A percentile compares a stretch with the other conserved stretches of the same genome.
These are phyloP conservation scores for Moelleriella libera DNA, from an alignment of 2,329 filamentous ascomycete genomes.

Conservation along the genomic window DNA sequence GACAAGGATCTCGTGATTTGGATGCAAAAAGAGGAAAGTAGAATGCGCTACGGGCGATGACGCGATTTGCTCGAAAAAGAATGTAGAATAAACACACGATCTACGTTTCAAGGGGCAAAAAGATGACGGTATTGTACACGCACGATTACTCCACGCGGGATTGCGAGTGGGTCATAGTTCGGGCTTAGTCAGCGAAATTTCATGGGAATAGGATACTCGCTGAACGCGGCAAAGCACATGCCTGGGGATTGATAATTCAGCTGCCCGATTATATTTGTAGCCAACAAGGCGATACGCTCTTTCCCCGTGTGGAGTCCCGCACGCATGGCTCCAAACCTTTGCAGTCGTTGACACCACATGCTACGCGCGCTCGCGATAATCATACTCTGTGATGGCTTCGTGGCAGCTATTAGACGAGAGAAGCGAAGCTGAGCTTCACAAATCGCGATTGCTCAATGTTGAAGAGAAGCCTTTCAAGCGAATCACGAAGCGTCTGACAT, in stretches of 20 bases:
- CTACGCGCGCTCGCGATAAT: neutral
- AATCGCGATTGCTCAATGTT: conserved; percentile 70
- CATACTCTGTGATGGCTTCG: conserved; percentile 19
- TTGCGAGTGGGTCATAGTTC: neutral
- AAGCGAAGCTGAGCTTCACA: conserved; percentile 76
- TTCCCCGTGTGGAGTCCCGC: too few relatives aligned
- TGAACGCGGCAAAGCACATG: too few relatives aligned
- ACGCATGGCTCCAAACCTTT: too few relatives aligned
- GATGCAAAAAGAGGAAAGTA: too few relatives aligned
- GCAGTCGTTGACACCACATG: too few relatives aligned
- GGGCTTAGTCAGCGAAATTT: neutral
- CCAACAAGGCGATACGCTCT: too few relatives aligned
- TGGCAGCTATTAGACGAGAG: conserved; percentile 60
- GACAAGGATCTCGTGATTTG: neutral
- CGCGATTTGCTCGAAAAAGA: neutral
- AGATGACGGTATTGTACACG: neutral
- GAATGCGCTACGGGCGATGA: neutral
- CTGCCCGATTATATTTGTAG: too few relatives aligned
- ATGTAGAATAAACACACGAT: neutral
- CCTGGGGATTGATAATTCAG: too few relatives aligned
- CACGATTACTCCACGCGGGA: too few relatives aligned
- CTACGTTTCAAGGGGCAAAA: neutral
- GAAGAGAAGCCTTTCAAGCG: conserved; percentile 89
- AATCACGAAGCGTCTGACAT: conserved; percentile 66
- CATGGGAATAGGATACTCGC: too few relatives aligned